Percentiles rank a stretch among this genome's conserved stretches.
phyloP scores from a whole-genome alignment of 257 asterid genomes.

The Craterostigma plantagineum region DNA sequence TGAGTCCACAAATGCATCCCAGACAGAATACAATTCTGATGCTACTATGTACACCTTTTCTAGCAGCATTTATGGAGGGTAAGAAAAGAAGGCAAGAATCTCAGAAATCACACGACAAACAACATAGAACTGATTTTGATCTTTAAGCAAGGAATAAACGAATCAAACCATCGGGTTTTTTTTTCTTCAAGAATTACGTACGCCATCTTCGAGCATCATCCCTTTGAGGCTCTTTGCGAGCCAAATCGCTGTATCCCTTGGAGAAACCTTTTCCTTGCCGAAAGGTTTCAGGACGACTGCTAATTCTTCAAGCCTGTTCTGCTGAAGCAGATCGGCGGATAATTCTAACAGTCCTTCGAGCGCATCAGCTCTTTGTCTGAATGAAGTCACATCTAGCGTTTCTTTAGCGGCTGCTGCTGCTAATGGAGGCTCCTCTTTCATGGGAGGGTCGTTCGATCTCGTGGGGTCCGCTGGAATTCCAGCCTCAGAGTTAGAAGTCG shows the following conservation, averaged over 20 bases:
- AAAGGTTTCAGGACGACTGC: conserved; percentile 81
- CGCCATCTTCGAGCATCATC: conserved; percentile 74
- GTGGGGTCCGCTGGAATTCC: conserved; percentile 17
- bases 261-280: conserved; percentile 88
- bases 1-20: too few relatives aligned
- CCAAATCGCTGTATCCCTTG: conserved; percentile 98
- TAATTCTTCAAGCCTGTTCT: conserved; percentile 74
- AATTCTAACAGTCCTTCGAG: conserved; percentile 85
- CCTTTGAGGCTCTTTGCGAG: conserved; percentile 89
- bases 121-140: too few relatives aligned
- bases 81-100: too few relatives aligned
- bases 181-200: conserved; percentile 26
- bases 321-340: conserved; percentile 93
- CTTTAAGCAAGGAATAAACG: too few relatives aligned
- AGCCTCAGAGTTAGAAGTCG: conserved; percentile 14
- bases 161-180: too few relatives aligned
- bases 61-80: too few relatives aligned
- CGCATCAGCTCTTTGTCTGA: conserved; percentile 90
- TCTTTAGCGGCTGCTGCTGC: conserved; percentile 44
- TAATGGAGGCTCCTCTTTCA: too few relatives aligned
- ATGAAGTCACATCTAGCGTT: conserved; percentile 54
- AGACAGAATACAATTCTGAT: too few relatives aligned
- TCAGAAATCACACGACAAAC: too few relatives aligned
- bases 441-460: conserved; percentile 16
- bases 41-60: too few relatives aligned